phyloP scores from a whole-genome alignment of 2,329 filamentous ascomycete genomes.

The Fusarium floridanum region DNA sequence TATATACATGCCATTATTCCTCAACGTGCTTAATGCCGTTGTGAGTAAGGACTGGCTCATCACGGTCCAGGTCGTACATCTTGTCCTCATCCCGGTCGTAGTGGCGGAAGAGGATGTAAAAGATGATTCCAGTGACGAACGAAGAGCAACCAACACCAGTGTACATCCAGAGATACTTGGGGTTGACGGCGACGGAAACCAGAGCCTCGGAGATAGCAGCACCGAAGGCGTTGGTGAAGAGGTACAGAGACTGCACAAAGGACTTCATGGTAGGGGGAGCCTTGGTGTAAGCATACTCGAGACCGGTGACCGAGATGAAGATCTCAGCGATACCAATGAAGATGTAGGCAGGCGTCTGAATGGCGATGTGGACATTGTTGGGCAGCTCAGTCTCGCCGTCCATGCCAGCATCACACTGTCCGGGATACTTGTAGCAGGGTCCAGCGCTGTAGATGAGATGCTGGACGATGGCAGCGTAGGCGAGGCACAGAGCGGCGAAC shows the following conservation, averaged over 20 bases:
- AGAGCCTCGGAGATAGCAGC: constrained; percentile 72
- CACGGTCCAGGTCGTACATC: constrained; percentile 56
- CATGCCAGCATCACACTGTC: constrained; percentile 52
- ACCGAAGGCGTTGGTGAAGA: constrained; percentile 70
- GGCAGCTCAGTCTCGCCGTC: constrained; percentile 50
- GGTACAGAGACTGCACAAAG: constrained; percentile 69
- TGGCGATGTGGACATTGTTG: constrained; percentile 66
- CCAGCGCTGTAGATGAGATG: constrained; percentile 68
- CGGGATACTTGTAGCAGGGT: constrained; percentile 63
- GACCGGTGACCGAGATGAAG: constrained; percentile 74
- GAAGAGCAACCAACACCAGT: constrained; percentile 65
- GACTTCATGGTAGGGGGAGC: constrained; percentile 77
- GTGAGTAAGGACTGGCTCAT: constrained; percentile 46
- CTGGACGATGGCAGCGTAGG: constrained; percentile 71
- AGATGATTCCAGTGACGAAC: constrained; percentile 62
- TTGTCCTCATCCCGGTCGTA: constrained; percentile 55
- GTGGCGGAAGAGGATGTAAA: constrained; percentile 60
- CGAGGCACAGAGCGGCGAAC: constrained; percentile 65
- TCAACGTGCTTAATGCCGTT: constrained; percentile 33
- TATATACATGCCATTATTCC: constrained; percentile 18
- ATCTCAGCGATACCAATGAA: constrained; percentile 72
- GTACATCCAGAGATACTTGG: constrained; percentile 77
- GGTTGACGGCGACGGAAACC: constrained; percentile 71
- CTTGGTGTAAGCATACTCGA: constrained; percentile 82
- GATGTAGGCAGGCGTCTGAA: constrained; percentile 67